Evolutionary conservation across 495 filamentous ascomycete genomes (phyloP).

Genomic region (Aspergillus mulundensis): DNA sequence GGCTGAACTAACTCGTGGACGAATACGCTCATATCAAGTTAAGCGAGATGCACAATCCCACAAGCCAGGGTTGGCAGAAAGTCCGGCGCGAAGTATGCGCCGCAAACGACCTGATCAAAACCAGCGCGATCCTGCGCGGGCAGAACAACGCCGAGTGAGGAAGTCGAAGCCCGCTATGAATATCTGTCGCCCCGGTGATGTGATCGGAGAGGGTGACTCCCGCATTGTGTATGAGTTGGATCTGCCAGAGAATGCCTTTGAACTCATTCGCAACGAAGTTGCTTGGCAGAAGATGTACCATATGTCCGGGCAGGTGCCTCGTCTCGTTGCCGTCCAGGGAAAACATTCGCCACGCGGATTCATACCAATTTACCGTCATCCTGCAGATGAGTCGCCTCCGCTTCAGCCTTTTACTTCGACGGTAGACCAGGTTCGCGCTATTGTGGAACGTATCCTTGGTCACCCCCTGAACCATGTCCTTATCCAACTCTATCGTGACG

Average conservation of each 20-base stretch:
- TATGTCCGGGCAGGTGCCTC: constrained; percentile 84
- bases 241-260: constrained; percentile 58
- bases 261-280: constrained; percentile 70
- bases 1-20: constrained; percentile 14
- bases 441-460: constrained; percentile 63
- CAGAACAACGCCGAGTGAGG: constrained; percentile 8
- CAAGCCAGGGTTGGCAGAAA: constrained; percentile 11
- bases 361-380: constrained; percentile 90
- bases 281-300: constrained; percentile 92
- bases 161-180: constrained; percentile 16
- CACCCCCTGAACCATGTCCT: constrained; percentile 90
- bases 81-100: constrained; percentile 29
- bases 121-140: constrained; percentile 13
- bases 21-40: constrained; percentile 13
- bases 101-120: constrained; percentile 29
- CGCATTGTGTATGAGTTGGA: constrained; percentile 65
- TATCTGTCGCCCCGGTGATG: constrained; percentile 28
- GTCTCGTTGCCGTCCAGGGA: constrained; percentile 91
- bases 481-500: constrained; percentile 87
- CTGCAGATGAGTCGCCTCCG: constrained; percentile 83
- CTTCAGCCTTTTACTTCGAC: constrained; percentile 68
- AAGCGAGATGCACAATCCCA: constrained; percentile 12
- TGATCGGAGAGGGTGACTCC: constrained; percentile 75
- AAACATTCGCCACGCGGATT: constrained; percentile 64
- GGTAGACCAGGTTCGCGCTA: constrained; percentile 62